Evolutionary conservation across 495 filamentous ascomycete genomes (phyloP).

Genomic region (Hyphodiscus hymeniophilus): DNA sequence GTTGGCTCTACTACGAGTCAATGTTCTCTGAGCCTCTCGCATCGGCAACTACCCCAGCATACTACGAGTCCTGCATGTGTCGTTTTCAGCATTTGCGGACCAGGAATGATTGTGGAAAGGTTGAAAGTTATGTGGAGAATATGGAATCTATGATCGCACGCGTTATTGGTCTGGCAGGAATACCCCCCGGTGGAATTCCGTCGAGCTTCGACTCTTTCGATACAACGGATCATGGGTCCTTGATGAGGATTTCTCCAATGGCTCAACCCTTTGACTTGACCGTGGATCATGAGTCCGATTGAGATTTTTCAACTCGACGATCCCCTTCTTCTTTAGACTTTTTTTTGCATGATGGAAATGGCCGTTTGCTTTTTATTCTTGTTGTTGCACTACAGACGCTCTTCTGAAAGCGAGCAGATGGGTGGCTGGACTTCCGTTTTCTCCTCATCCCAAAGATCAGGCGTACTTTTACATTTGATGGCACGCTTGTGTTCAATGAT

Average conservation of each 20-base stretch:
- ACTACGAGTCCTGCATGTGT: constrained; percentile 24
- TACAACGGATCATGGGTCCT: constrained; percentile 14
- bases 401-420: constrained; percentile 19
- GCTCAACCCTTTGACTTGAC: constrained; percentile 13
- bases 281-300: constrained; percentile 12
- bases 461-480: constrained; percentile 22
- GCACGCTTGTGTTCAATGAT: constrained; percentile 24
- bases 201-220: constrained; percentile 14
- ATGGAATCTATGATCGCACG: constrained; percentile 21
- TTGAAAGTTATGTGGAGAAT: constrained; percentile 17
- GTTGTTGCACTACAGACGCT: constrained; percentile 23
- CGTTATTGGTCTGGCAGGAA: constrained; percentile 20
- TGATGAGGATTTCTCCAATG: constrained; percentile 3
- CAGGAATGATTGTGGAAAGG: constrained; percentile 19
- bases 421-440: constrained; percentile 25
- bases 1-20: constrained; percentile 10
- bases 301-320: constrained; percentile 12
- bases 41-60: constrained; percentile 18
- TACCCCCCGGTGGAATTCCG: constrained; percentile 19
- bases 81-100: constrained; percentile 21
- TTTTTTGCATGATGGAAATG: constrained; percentile 24
- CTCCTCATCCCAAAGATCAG: constrained; percentile 23
- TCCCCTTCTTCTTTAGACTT: constrained; percentile 23
- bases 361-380: constrained; percentile 26
- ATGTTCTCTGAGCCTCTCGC: constrained; percentile 18